Evolutionary conservation across 1,139 yeast species (phyloP).

Genomic region (Suhomyces panamericanus): DNA sequence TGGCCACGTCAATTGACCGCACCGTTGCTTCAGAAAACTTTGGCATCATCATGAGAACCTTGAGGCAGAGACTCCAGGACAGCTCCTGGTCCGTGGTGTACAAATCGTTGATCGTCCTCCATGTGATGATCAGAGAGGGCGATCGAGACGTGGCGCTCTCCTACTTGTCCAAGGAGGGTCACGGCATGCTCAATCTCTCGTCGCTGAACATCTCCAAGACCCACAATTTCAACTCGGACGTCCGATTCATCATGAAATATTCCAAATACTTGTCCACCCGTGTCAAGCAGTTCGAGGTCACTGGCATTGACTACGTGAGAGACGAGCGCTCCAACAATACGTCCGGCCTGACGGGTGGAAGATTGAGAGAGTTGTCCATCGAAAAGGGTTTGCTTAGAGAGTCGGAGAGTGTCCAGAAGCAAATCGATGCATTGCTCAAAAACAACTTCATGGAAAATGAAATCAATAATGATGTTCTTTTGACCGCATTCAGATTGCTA

Average conservation of each 20-base stretch:
- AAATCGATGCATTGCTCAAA: constrained; percentile 71
- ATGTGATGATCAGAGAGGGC: constrained; percentile 93
- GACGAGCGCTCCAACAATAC: constrained; percentile 58
- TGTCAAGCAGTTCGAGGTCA: constrained; percentile 64
- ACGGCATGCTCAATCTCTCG: constrained; percentile 54
- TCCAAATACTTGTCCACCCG: constrained; percentile 68
- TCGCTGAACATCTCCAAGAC: constrained; percentile 33
- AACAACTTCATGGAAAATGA: constrained; percentile 77
- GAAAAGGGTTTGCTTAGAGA: constrained; percentile 86
- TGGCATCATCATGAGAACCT: constrained; percentile 63
- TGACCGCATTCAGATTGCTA: constrained; percentile 81
- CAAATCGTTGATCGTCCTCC: constrained; percentile 81
- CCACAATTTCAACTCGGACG: constrained; percentile 48
- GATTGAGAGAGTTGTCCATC: constrained; percentile 61
- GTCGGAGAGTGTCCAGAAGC: constrained; percentile 80
- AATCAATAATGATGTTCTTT: constrained; percentile 75
- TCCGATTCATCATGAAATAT: constrained; percentile 66
- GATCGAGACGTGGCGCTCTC: constrained; percentile 66
- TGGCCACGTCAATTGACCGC: constrained; percentile 61
- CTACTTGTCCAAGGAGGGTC: constrained; percentile 59
- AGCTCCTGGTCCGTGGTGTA: constrained; percentile 88
- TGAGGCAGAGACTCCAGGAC: constrained; percentile 65
- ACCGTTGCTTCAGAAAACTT: constrained; percentile 54
- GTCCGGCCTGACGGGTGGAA: constrained; percentile 54
- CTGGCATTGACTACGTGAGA: constrained; percentile 76